Evolutionary conservation across 1,284 basidiomycete species (phyloP).

Genomic region (Phaffia rhodozyma): DNA sequence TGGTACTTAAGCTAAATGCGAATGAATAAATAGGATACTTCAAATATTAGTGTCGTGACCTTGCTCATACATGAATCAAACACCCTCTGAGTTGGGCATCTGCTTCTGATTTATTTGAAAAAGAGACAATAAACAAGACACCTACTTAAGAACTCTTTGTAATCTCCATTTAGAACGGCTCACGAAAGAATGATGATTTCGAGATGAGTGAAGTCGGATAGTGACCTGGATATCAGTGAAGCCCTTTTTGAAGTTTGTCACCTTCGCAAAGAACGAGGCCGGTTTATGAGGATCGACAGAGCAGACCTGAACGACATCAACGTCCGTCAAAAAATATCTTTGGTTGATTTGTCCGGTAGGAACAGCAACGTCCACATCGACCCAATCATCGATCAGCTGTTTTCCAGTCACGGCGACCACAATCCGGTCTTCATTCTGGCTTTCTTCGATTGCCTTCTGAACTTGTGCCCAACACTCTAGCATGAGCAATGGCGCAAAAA

Average conservation of each 20-base stretch:
- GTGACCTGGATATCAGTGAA: constrained; percentile 40
- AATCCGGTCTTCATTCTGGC: constrained; percentile 42
- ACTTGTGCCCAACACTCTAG: constrained; percentile 91
- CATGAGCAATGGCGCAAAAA: constrained; percentile 78
- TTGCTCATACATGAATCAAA: neutral
- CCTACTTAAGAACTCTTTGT: constrained; percentile 69
- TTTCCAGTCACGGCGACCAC: constrained; percentile 51
- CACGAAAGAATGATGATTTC: constrained; percentile 32
- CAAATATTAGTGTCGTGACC: constrained; percentile 15
- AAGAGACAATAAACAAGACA: constrained; percentile 17
- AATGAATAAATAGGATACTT: neutral
- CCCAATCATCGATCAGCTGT: constrained; percentile 55
- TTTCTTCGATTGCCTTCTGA: constrained; percentile 55
- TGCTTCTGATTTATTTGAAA: too few species aligned
- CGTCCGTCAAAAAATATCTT: constrained; percentile 63
- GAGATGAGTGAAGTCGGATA: constrained; percentile 36
- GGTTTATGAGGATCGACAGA: constrained; percentile 34
- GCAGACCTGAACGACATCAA: constrained; percentile 61
- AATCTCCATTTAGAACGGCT: constrained; percentile 56
- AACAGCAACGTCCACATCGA: constrained; percentile 57
- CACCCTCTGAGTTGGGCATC: too few species aligned
- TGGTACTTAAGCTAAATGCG: constrained; percentile 60
- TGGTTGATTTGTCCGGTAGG: constrained; percentile 50
- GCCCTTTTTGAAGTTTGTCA: constrained; percentile 51
- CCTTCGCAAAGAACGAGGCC: constrained; percentile 56